Evolutionary conservation across 2,329 filamentous ascomycete species (phyloP), one percentile per base, ranked within the genome.

Genomic region (Lasiodiplodia theobromae): DNA sequence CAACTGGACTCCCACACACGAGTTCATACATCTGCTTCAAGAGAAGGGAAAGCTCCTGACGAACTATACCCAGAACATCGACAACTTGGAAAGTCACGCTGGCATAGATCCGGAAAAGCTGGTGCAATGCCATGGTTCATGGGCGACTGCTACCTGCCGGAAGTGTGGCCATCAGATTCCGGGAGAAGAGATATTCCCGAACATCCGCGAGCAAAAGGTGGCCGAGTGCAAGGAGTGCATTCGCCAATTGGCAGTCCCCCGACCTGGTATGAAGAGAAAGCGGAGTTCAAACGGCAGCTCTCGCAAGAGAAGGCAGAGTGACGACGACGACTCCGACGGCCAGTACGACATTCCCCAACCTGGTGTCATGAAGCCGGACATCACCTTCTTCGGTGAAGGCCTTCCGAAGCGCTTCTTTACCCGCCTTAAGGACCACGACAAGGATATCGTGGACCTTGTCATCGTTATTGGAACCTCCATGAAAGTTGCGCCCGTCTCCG

Each of bases 1-100:
- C 72, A 89, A 89, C 74, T 97, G 89, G 83, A 94, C 95, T 0
- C 94, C 95, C 0, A 98, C 96, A 0, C 96, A 99, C 83, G 90
- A 91, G 66, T 99, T 99, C 82, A 96, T 99, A 76, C 89, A 90
- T 40, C 86, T 97, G 74, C 87, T 99, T 44, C 92, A 99, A 79
- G 87, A 95, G 73, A 92, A 94, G 79, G 89, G 88, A 72, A 97
- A 97, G 79, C 87, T 99, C 7, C 87, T 97, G 69, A 98, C 94
- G 52, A 97, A 98, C 82, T 99, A 97, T 83, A 97, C 96, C 0
- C 96, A 99, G 78, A 99, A 99, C 79, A 98, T 99, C 76, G 96
- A 99, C 83, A 97, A 97, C 74, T 89, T 97, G 64, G 95, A 99
- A 79, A 87, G 90, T 70, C 90, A 92, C 75, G 95, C 95, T 0